Evolutionary conservation across 495 filamentous ascomycete genomes (phyloP).

Genomic region (Podospora fimiseda): DNA sequence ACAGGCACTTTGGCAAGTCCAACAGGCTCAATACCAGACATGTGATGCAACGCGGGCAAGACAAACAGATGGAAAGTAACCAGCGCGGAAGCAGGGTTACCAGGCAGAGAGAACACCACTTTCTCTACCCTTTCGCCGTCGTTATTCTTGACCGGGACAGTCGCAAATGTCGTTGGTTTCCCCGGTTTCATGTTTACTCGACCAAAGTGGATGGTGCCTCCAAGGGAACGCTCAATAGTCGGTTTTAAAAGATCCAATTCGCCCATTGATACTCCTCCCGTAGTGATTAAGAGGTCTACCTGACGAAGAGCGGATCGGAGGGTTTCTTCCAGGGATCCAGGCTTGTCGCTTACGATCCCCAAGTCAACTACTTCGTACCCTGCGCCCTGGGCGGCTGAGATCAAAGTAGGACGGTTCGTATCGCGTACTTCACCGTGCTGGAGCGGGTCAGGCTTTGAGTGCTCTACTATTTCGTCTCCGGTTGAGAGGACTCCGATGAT

Average conservation of each 20-base stretch:
- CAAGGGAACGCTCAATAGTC: slow-evolving; percentile 83
- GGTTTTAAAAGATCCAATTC: slow-evolving; percentile 97
- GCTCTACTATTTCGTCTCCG: slow-evolving; percentile 85
- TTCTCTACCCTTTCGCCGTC: slow-evolving; percentile 53
- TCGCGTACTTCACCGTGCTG: slow-evolving; percentile 82
- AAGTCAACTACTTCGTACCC: slow-evolving; percentile 78
- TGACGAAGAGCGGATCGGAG: slow-evolving; percentile 65
- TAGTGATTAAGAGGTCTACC: slow-evolving; percentile 83
- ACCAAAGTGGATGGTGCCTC: slow-evolving; percentile 94
- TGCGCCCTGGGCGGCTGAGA: slow-evolving; percentile 67
- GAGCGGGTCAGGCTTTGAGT: slow-evolving; percentile 57
- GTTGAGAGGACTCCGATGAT: slow-evolving; percentile 85
- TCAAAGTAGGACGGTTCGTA: slow-evolving; percentile 79
- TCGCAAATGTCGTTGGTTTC: slow-evolving; percentile 95
- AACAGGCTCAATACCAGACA: slow-evolving; percentile 51
- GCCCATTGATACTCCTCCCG: slow-evolving; percentile 95
- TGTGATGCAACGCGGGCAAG: slow-evolving; percentile 73
- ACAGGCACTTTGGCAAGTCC: slow-evolving; percentile 70
- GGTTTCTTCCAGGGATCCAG: slow-evolving; percentile 67
- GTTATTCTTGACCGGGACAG: slow-evolving; percentile 60
- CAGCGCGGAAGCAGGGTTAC: slow-evolving; percentile 88
- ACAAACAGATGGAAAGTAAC: slow-evolving; percentile 95
- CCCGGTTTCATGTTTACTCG: slow-evolving; percentile 97
- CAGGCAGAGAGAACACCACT: slow-evolving; percentile 84
- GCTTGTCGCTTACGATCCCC: slow-evolving; percentile 77